Conservation (phyloP, 2,329 filamentous ascomycete species). For the Rhynchosporium agropyri region DNA sequence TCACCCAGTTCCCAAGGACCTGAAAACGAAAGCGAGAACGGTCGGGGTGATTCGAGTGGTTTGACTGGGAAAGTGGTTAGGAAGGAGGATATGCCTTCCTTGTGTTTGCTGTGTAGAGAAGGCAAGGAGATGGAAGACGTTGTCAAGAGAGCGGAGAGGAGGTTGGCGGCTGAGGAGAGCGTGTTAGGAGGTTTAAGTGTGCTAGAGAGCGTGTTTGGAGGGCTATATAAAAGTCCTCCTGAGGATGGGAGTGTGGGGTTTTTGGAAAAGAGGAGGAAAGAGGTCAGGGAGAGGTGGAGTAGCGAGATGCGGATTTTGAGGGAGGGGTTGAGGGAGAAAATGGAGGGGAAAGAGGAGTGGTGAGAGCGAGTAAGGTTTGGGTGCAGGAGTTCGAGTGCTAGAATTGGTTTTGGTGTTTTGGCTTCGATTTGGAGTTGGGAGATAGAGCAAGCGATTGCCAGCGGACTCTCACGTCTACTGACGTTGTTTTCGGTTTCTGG, state of each 20-base stretch:
- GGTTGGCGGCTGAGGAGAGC: slow-evolving; percentile 25
- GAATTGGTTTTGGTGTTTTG: neutral
- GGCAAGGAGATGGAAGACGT: slow-evolving; percentile 22
- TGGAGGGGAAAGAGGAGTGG: slow-evolving; percentile 33
- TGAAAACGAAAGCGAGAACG: neutral
- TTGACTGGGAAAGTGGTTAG: slow-evolving; percentile 21
- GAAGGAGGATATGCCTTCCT: slow-evolving; percentile 32
- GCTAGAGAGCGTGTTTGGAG: slow-evolving; percentile 31
- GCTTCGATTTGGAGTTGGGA: neutral
- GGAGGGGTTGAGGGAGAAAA: slow-evolving; percentile 40
- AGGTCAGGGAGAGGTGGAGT: slow-evolving; percentile 28
- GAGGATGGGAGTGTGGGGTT: slow-evolving; percentile 8
- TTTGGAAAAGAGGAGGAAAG: slow-evolving; percentile 29
- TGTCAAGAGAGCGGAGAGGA: slow-evolving; percentile 25
- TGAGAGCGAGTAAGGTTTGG: slow-evolving; percentile 16
- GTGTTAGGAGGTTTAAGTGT: slow-evolving; percentile 8
- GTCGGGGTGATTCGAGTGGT: too few species aligned
- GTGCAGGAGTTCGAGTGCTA: neutral
- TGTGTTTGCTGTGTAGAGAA: slow-evolving; percentile 34
- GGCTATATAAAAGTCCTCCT: slow-evolving; percentile 12
- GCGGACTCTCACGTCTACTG: too few species aligned
- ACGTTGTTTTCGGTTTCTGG: too few species aligned
- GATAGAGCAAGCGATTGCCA: too few species aligned
- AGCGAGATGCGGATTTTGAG: slow-evolving; percentile 28
- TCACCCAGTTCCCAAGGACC: neutral